Evolutionary conservation across 2,329 filamentous ascomycete species (phyloP), one percentile per base, ranked within the genome.

Genomic region (Parastagonospora nodorum): DNA sequence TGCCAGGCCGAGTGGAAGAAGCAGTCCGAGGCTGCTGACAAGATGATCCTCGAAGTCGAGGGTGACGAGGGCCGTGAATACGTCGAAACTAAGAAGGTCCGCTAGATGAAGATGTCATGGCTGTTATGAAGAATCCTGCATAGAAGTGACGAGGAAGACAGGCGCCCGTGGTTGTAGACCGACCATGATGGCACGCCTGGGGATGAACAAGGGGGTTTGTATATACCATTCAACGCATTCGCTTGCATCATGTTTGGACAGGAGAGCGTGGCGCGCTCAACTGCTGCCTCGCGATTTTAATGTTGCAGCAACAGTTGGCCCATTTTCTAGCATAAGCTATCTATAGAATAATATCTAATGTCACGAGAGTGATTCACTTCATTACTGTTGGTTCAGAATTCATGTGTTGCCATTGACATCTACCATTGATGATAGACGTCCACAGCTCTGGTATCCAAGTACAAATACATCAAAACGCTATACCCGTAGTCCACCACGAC

Each of bases 11-110:
- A 91, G 72, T 96, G 91, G 90, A 82, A 87, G 68, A 83, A 85
- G 68, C 92, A 96, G 77, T 80, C 81, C 53, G 80, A 83, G 70
- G 88, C 88, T 71, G 90, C 91, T 80, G 90, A 94, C 74, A 78
- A 79, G 64, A 86, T 92, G 57, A 84, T 92, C 50, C 82, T 86
- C 72, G 83, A 90, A 67, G 89, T 96, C 2, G 85, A 88, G 71
- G 84, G 84, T 29, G 64, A 72, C 27, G 78, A 81, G 44, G 78
- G 80, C 43, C 65, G 79, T 58, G 71, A 65, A 15, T 81, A 81
- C 60, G 32, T 63, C 9, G 66, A 70, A 55, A 51, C 63, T 28
- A 78, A 78, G 71, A 80, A 80, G 67, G 59, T 71, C 51, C 71
- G 57, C 19, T 71, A 57, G 48, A 35, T 48, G 9, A 19, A 11